Conservation (phyloP, 257 asterid species). For the Anisodus acutangulus region DNA sequence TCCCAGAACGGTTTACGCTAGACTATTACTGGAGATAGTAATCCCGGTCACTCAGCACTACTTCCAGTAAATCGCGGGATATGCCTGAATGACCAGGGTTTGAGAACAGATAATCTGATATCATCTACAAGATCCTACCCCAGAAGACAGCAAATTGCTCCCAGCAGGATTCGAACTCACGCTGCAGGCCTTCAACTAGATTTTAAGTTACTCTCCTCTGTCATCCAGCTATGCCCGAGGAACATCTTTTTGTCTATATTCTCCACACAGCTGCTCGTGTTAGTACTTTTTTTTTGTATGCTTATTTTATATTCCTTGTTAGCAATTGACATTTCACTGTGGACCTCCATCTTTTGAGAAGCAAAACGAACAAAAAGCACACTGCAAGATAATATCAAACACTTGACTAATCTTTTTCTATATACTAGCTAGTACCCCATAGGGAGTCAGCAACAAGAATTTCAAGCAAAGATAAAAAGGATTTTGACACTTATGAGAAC, state of each 20-base stretch:
- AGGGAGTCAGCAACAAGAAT: not conserved
- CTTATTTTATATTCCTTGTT: conserved; percentile 21
- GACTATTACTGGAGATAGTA: too few relatives aligned
- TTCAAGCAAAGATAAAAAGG: not conserved
- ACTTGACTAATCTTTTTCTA: not conserved
- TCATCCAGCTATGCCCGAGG: too few relatives aligned
- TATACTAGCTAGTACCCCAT: not conserved
- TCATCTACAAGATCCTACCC: too few relatives aligned
- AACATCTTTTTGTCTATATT: not conserved
- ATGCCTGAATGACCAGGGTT: too few relatives aligned
- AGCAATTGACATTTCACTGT: conserved; percentile 20
- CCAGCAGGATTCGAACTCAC: too few relatives aligned
- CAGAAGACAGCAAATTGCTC: too few relatives aligned
- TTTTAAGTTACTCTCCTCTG: too few relatives aligned
- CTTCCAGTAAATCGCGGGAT: too few relatives aligned
- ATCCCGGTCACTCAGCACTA: too few relatives aligned
- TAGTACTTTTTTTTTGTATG: not conserved
- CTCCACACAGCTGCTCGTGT: not conserved
- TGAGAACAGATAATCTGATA: too few relatives aligned
- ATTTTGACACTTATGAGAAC: not conserved
- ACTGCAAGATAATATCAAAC: not conserved
- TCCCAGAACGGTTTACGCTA: too few relatives aligned
- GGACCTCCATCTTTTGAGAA: not conserved
- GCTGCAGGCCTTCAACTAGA: too few relatives aligned
- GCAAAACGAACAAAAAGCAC: conserved; percentile 14